phyloP scores from a whole-genome alignment of 139 green algal genomes.

The Tetraselmis striata region DNA sequence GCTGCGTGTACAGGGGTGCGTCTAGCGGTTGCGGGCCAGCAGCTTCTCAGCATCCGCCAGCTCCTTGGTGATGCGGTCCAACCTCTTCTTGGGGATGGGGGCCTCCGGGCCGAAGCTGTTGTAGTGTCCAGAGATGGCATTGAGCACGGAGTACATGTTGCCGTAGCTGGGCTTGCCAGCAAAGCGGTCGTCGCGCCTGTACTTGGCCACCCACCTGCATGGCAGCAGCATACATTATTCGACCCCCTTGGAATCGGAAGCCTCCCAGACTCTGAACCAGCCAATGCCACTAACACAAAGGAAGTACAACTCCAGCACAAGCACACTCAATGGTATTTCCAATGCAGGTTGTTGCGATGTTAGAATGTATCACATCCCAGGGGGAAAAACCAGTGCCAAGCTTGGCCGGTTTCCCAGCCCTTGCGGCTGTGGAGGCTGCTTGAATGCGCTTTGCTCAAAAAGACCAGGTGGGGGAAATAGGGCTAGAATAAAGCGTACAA shows the following conservation, averaged over 20 bases:
- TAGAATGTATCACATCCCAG: too few species aligned
- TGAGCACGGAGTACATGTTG: constrained; percentile 84
- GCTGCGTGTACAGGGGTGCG: too few species aligned
- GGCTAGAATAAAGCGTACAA: too few species aligned
- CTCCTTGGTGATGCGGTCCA: constrained; percentile 81
- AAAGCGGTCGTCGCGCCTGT: constrained; percentile 59
- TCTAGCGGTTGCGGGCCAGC: constrained; percentile 45
- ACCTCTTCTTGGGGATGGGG: constrained; percentile 85
- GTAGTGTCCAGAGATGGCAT: constrained; percentile 84
- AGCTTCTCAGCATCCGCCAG: constrained; percentile 49
- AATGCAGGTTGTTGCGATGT: too few species aligned
- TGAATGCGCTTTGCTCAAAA: too few species aligned
- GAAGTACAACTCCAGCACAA: too few species aligned
- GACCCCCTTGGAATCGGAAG: not conserved
- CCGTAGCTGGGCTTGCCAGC: constrained; percentile 70
- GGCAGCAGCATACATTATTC: not conserved
- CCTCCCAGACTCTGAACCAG: not conserved
- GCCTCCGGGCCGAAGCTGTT: constrained; percentile 79
- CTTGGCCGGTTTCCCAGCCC: too few species aligned
- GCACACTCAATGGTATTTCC: too few species aligned
- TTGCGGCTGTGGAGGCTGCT: too few species aligned
- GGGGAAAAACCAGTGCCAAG: too few species aligned
- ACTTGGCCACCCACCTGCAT: constrained; percentile 78
- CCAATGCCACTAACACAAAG: not conserved
- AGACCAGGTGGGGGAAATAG: too few species aligned